Percentiles rank a stretch among this genome's conserved stretches.
phyloP scores from a whole-genome alignment of 2,329 filamentous ascomycete species.

The Fusarium gaditjirri region DNA sequence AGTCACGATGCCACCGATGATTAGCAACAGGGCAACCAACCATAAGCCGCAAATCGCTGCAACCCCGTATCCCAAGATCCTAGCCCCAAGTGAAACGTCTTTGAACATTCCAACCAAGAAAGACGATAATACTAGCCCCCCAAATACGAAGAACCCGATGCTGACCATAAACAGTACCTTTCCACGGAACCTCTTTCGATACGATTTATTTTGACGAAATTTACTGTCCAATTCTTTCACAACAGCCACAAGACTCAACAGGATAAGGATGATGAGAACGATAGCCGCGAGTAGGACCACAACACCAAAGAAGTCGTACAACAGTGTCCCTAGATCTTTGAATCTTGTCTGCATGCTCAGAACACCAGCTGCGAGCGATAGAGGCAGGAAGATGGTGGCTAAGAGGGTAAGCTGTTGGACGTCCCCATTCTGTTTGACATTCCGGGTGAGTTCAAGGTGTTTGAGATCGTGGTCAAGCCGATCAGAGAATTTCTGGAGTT shows the following conservation, averaged over 20 bases:
- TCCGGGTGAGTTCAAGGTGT: rapidly evolving
- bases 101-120: not conserved
- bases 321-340: rapidly evolving
- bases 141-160: rapidly evolving
- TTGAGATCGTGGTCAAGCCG: rapidly evolving
- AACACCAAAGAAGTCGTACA: not conserved
- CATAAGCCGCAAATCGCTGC: not conserved
- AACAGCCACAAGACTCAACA: rapidly evolving
- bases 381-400: rapidly evolving
- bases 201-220: rapidly evolving
- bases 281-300: not conserved
- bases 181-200: not conserved
- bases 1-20: too few species aligned
- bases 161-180: rapidly evolving
- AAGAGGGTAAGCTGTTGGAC: rapidly evolving
- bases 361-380: rapidly evolving
- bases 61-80: rapidly evolving
- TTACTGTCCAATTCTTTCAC: rapidly evolving
- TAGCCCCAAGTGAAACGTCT: not conserved
- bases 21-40: not conserved
- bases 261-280: not conserved
- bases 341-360: not conserved
- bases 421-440: rapidly evolving
- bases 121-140: rapidly evolving
- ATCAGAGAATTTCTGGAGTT: not conserved